Evolutionary conservation across 805 yeast species (phyloP).

Genomic region (Priceomyces haplophilus): DNA sequence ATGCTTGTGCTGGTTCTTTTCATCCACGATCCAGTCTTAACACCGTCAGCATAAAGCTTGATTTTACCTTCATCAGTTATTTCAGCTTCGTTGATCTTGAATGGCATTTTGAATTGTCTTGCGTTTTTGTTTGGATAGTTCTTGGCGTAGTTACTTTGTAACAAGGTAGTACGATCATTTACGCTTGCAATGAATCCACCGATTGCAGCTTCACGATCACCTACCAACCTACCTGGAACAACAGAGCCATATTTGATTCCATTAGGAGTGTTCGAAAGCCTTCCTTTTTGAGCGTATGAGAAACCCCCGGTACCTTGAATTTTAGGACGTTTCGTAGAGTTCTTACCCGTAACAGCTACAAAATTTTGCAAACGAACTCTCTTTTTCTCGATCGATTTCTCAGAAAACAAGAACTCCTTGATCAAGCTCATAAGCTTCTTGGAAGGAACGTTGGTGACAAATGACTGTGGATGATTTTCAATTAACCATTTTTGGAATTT

Average conservation of each 20-base stretch:
- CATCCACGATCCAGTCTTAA: conserved; percentile 42
- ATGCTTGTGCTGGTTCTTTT: conserved; percentile 19
- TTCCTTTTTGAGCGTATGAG: conserved; percentile 65
- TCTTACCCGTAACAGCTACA: conserved; percentile 10
- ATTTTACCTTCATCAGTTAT: conserved; percentile 35
- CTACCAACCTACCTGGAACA: conserved; percentile 67
- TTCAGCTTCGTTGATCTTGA: conserved; percentile 39
- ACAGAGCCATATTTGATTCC: conserved; percentile 56
- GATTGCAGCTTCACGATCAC: conserved; percentile 50
- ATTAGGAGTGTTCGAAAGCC: conserved; percentile 65
- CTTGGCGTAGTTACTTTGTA: conserved; percentile 39
- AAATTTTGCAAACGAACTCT: conserved; percentile 22
- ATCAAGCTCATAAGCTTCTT: conserved; percentile 27
- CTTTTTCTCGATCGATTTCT: conserved; percentile 20
- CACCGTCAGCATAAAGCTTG: conserved; percentile 38
- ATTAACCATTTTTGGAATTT: conserved; percentile 57
- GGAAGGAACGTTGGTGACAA: conserved; percentile 20
- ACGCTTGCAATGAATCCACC: conserved; percentile 42
- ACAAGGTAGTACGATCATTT: conserved; percentile 33
- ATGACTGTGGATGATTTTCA: conserved; percentile 42
- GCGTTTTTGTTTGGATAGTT: conserved; percentile 40
- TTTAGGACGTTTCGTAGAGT: conserved; percentile 13
- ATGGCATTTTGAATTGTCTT: conserved; percentile 43
- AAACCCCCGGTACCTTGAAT: conserved; percentile 75
- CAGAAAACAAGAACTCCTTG: conserved; percentile 29